Conservation (phyloP, 345 rosid genomes). For the Psidium guajava region DNA sequence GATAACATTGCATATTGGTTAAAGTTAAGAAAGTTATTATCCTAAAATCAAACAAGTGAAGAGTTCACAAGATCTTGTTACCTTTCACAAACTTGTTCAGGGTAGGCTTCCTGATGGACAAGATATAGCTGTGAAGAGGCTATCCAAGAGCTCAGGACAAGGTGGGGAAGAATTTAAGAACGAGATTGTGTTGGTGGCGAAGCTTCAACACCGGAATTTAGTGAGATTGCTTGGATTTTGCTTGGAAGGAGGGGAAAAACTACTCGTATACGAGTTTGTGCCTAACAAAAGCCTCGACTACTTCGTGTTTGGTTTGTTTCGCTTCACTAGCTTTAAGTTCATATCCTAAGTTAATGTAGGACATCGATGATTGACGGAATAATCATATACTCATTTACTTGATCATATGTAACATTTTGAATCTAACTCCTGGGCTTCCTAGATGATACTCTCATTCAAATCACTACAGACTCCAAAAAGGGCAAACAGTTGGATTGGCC, state of each 20-base stretch:
- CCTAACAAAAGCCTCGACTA: not conserved
- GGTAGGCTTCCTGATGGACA: constrained; percentile 25
- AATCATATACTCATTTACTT: not conserved
- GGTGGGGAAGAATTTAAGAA: constrained; percentile 8
- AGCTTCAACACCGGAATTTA: not conserved
- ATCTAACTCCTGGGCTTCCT: not conserved
- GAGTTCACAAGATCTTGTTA: not conserved
- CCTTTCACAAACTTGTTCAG: constrained; percentile 2
- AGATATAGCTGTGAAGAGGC: constrained; percentile 36
- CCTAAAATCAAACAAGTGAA: not conserved
- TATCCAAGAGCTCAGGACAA: constrained; percentile 23
- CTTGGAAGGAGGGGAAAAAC: not conserved
- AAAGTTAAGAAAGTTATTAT: not conserved
- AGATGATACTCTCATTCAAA: not conserved
- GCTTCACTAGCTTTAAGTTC: not conserved
- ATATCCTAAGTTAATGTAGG: not conserved
- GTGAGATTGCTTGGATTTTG: not conserved
- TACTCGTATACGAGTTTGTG: not conserved
- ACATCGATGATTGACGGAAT: not conserved
- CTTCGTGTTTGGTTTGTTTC: not conserved
- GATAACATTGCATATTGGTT: not conserved
- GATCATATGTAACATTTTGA: not conserved
- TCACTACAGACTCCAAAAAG: not conserved
- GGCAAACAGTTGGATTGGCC: constrained; percentile 4
- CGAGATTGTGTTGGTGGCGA: not conserved